Conservation (phyloP, 2,329 filamentous ascomycete species). For the Aureobasidium vineae region DNA sequence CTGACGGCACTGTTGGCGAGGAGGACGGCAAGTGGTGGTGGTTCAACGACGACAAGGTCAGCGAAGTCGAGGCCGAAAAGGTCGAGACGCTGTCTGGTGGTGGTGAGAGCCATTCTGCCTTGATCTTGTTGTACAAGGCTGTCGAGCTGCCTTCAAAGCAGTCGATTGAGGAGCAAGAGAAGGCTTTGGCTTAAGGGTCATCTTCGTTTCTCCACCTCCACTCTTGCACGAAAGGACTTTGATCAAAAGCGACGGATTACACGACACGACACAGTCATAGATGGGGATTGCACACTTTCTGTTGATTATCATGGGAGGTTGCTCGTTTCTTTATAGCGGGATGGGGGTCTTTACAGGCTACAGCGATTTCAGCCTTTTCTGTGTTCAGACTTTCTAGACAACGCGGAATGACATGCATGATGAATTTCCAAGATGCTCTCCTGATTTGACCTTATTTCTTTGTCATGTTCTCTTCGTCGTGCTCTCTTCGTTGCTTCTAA, state of each 20-base stretch:
- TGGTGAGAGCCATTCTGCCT: slow-evolving; percentile 81
- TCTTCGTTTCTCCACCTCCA: neutral
- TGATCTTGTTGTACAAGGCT: slow-evolving; percentile 76
- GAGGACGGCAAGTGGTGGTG: slow-evolving; percentile 99
- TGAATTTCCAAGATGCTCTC: neutral
- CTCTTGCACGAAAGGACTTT: too few species aligned
- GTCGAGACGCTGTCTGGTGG: slow-evolving; percentile 88
- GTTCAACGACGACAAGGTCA: slow-evolving; percentile 99
- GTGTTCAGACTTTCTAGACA: neutral
- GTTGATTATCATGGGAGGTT: slow-evolving; percentile 16
- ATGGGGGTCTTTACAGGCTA: neutral
- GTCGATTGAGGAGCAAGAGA: slow-evolving; percentile 40
- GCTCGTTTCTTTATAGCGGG: neutral
- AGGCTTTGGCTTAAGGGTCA: slow-evolving; percentile 24
- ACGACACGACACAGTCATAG: slow-evolving; percentile 4
- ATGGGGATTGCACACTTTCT: neutral
- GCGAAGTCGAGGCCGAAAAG: slow-evolving; percentile 86
- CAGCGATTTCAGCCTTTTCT: slow-evolving; percentile 8
- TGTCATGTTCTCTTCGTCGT: neutral
- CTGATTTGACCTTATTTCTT: neutral
- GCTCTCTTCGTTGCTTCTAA: too few species aligned
- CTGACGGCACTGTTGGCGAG: slow-evolving; percentile 70
- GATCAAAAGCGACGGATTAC: neutral
- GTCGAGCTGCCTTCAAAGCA: slow-evolving; percentile 65
- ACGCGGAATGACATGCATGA: slow-evolving; percentile 24